A percentile compares a stretch with the other conserved stretches of the same genome.
Evolutionary conservation across 495 filamentous ascomycete genomes (phyloP).

Genomic region (Xeromyces bisporus): DNA sequence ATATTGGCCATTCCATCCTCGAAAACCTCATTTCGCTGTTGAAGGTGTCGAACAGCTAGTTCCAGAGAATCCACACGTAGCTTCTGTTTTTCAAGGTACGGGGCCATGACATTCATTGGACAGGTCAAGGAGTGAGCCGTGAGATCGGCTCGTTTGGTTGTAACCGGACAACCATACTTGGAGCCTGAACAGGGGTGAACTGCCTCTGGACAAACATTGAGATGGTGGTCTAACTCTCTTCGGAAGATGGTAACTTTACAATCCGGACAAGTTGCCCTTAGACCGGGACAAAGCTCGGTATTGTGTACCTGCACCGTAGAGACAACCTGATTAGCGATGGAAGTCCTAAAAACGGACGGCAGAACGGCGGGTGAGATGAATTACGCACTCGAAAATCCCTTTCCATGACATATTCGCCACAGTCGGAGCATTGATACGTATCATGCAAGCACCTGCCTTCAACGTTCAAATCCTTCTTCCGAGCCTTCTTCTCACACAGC

Average conservation of each 20-base stretch:
- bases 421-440: constrained; percentile 34
- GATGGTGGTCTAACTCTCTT: constrained; percentile 32
- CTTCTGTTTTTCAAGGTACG: constrained; percentile 41
- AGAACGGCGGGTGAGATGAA: background rate
- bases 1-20: constrained; percentile 37
- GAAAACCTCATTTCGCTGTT: constrained; percentile 40
- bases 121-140: constrained; percentile 36
- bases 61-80: constrained; percentile 38
- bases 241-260: constrained; percentile 33
- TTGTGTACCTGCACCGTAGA: constrained; percentile 26
- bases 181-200: constrained; percentile 36
- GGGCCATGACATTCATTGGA: constrained; percentile 39
- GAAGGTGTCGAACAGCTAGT: constrained; percentile 36
- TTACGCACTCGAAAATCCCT: constrained; percentile 38
- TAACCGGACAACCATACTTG: constrained; percentile 38
- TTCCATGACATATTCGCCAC: constrained; percentile 36
- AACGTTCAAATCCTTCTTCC: constrained; percentile 25
- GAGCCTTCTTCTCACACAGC: constrained; percentile 32
- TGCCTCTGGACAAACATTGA: constrained; percentile 34
- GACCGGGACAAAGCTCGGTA: constrained; percentile 31
- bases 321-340: constrained; percentile 1
- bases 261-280: constrained; percentile 32
- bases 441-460: constrained; percentile 39
- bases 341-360: background rate
- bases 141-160: constrained; percentile 32